Evolutionary conservation across 345 rosid species (phyloP).

Genomic region (Erodium maritimum): DNA sequence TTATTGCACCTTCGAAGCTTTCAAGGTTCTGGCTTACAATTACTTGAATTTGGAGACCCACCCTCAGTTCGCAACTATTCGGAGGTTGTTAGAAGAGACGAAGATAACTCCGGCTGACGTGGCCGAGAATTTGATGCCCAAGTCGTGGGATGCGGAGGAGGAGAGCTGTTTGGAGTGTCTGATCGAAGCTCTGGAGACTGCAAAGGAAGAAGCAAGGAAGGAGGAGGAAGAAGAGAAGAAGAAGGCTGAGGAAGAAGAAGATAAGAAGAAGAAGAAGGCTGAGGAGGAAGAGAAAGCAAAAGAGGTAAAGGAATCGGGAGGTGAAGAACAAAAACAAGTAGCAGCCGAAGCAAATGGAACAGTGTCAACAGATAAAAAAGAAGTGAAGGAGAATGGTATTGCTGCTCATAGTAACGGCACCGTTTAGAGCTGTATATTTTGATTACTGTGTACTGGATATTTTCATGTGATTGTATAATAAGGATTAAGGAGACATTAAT

Average conservation of each 20-base stretch:
- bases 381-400: too few relatives aligned
- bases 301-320: too few relatives aligned
- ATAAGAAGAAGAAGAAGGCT: too few relatives aligned
- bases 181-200: conserved; percentile 32
- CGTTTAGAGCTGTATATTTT: too few relatives aligned
- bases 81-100: conserved; percentile 17
- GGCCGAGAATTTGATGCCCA: conserved; percentile 44
- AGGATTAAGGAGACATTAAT: too few relatives aligned
- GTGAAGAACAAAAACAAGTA: too few relatives aligned
- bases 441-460: too few relatives aligned
- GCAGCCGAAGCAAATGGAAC: too few relatives aligned
- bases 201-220: conserved; percentile 12
- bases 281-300: too few relatives aligned
- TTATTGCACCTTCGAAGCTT: conserved; percentile 34
- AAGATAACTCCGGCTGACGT: conserved; percentile 41
- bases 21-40: conserved; percentile 37
- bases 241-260: conserved; percentile 6
- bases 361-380: too few relatives aligned
- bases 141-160: conserved; percentile 19
- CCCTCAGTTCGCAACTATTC: conserved; percentile 19
- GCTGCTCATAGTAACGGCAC: too few relatives aligned
- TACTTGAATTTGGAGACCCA: conserved; percentile 28
- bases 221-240: conserved; percentile 8
- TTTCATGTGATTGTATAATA: too few relatives aligned
- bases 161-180: conserved; percentile 26